These are phyloP conservation scores for Pichia pseudocactophila DNA, from an alignment of 805 yeast genomes.

Conservation along the genomic window DNA sequence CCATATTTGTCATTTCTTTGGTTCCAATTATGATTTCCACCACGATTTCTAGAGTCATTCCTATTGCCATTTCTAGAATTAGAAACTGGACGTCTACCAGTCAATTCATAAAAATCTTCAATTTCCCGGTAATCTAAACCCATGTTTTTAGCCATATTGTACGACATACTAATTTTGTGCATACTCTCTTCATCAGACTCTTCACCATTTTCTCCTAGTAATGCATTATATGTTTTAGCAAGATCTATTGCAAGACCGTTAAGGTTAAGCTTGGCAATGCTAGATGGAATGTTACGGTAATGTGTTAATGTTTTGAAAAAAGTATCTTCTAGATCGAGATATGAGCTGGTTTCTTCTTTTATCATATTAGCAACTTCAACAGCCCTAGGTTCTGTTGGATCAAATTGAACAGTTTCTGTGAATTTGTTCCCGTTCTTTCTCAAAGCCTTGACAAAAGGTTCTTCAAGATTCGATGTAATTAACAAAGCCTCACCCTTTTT, in stretches of 20 bases:
- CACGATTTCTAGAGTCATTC: conserved; percentile 1
- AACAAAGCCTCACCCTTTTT: conserved; percentile 61
- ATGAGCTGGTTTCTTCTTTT: conserved; percentile 12
- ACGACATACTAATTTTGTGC: conserved; percentile 10
- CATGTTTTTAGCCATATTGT: conserved; percentile 19
- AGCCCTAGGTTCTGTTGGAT: conserved; percentile 29
- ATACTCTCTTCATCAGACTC: conserved; percentile 5
- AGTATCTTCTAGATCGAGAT: conserved; percentile 12
- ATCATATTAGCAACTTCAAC: conserved; percentile 26
- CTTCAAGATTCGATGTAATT: conserved; percentile 49
- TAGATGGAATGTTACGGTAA: conserved; percentile 17
- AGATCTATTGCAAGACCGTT: conserved; percentile 27
- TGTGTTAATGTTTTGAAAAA: conserved; percentile 13
- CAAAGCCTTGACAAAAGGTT: conserved; percentile 44
- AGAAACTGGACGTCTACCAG: conserved; percentile 20
- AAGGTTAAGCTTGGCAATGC: conserved; percentile 25
- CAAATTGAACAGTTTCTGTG: conserved; percentile 33
- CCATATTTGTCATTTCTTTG: conserved; percentile 4
- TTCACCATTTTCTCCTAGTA: conserved; percentile 14
- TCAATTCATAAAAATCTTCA: conserved; percentile 25
- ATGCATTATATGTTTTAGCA: conserved; percentile 23
- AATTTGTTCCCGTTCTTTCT: conserved; percentile 48
- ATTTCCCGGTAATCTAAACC: conserved; percentile 21
- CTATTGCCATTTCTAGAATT: neutral
- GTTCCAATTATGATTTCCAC: conserved; percentile 14